Base-by-base conservation (phyloP, 805 yeast genomes). In the Hanseniaspora lachancei region DNA sequence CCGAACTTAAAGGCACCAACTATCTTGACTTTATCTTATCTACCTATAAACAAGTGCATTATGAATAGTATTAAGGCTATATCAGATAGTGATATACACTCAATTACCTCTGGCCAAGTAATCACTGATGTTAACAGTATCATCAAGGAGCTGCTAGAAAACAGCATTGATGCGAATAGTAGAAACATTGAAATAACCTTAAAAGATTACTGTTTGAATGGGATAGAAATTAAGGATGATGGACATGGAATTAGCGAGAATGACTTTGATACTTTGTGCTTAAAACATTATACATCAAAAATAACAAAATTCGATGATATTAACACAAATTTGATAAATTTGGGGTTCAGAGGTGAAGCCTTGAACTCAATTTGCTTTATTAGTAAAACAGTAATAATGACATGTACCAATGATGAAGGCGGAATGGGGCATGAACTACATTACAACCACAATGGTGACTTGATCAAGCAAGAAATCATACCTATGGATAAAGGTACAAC, bases 91-190 rank as follows among this genome's bases (percentile, higher is more conserved):
- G 95, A 89, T 61, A 75, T 89, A 7, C 86, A 85, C 60, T 73
- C 76, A 58, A 79, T 91, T 57, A 88, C 96, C 0, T 87, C 97
- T 0, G 96, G 96, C 0, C 98, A 93, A 66, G 97, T 93, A 15
- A 85, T 93, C 13, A 77, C 82, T 5, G 95, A 86, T 62, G 68
- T 93, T 44, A 73, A 79, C 0, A 80, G 91, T 0, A 84, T 86
- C 0, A 81, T 84, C 34, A 91, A 91, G 64, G 98, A 91, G 66
- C 70, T 89, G 1, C 74, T 93, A 2, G 98, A 91, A 63, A 91
- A 91, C 65, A 72, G 93, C 34, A 70, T 91, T 7, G 98, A 93
- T 69, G 93, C 97, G 0, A 67, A 74, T 23, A 77, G 93, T 10
- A 73, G 77, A 0, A 78, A 77, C 53, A 73, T 93, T 34, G 95